Evolutionary conservation across 179 eudicot species (phyloP), one percentile per base, ranked within the genome.

Genomic region (Silene noctiflora): DNA sequence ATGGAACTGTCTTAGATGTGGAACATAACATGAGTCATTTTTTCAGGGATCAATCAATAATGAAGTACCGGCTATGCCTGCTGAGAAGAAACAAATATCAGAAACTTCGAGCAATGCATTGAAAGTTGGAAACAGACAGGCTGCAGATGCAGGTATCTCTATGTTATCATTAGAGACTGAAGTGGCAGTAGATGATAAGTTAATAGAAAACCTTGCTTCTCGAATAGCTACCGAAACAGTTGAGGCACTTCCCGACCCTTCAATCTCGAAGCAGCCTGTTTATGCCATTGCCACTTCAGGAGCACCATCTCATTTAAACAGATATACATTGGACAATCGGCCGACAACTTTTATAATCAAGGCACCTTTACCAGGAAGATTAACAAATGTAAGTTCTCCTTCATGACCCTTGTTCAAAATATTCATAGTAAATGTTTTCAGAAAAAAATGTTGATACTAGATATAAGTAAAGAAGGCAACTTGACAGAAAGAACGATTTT

Each of bases 281-380:
- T 91, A 80, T 70, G 88, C 90, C 58, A 76, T 80, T 76, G 85
- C 89, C 59, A 80, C 85, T 74, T 76, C 78, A 19, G 88, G 91
- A 56, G 71, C 76, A 63, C 86, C 88, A 24, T 87, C 84, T 79
- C 70, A 76, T 67, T 64, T 73, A 59, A 87, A 87, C 79, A 82
- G 90, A 85, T 92, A 88, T 84, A 92, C 88, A 80, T 77, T 94
- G 87, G 97, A 94, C 81, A 92, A 92, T 84, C 93, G 96, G 17
- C 94, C 98, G 20, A 87, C 89, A 6, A 75, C 90, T 17, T 89
- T 94, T 79, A 89, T 71, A 81, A 77, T 94, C 24, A 27, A 77
- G 44, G 83, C 94, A 58, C 92, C 94, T 83, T 84, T 94, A 76
- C 98, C 98, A 13, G n/a, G 72, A 27, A 87, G 83, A 77, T 88